phyloP scores from a whole-genome alignment of 495 filamentous ascomycete species.

The Aspergillus ellipticus region DNA sequence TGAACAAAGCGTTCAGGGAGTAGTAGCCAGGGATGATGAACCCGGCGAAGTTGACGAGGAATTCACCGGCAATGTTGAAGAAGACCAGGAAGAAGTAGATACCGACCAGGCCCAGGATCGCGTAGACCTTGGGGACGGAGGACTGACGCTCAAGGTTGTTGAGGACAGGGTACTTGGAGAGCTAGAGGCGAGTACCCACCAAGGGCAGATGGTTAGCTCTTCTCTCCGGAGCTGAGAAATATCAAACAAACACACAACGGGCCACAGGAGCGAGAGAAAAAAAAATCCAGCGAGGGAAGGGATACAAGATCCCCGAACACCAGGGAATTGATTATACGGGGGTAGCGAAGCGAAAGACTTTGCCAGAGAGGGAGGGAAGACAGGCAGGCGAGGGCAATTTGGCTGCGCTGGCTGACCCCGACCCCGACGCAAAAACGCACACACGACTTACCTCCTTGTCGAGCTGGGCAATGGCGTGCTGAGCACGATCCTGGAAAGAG shows the following conservation, averaged over 20 bases:
- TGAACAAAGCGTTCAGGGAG: conserved; percentile 87
- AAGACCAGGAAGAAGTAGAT: conserved; percentile 98
- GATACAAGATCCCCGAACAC: neutral
- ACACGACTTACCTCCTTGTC: conserved; percentile 86
- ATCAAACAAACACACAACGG: neutral
- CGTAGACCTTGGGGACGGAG: conserved; percentile 92
- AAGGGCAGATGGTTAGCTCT: conserved; percentile 14
- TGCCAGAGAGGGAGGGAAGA: neutral
- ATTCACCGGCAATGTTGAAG: conserved; percentile 97
- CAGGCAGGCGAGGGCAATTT: neutral
- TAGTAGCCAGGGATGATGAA: conserved; percentile 96
- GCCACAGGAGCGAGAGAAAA: no score
- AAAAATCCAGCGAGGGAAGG: neutral
- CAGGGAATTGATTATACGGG: neutral
- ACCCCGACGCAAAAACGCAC: conserved; percentile 25
- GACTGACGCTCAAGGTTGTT: conserved; percentile 97
- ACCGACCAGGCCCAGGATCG: conserved; percentile 74
- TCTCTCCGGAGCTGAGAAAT: conserved; percentile 8
- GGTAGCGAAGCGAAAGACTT: neutral
- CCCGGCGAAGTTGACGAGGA: conserved; percentile 94
- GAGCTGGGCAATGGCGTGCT: conserved; percentile 83
- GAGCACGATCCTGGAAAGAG: conserved; percentile 87
- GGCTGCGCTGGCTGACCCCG: conserved; percentile 23
- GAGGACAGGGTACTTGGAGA: conserved; percentile 91
- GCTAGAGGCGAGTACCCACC: conserved; percentile 50